Conservation (phyloP, 352 stramenopile species). For the Pythium myriotylum region DNA sequence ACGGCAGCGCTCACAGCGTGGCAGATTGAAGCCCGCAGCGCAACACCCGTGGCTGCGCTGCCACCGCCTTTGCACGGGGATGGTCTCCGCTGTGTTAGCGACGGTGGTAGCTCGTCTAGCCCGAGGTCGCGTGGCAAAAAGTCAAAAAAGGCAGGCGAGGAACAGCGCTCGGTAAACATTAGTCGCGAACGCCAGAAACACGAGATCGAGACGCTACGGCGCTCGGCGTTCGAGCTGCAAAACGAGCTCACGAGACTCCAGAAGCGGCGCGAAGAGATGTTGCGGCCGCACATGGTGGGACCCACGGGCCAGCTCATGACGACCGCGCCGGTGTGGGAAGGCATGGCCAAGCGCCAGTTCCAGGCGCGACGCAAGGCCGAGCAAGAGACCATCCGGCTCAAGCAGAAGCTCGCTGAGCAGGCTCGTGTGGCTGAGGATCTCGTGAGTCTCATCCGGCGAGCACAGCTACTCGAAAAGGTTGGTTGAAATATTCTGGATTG, state of each 20-base stretch:
- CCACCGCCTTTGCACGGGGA: too few species aligned
- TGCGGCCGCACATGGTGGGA: conserved; percentile 13
- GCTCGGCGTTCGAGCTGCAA: conserved; percentile 26
- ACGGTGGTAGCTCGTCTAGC: too few species aligned
- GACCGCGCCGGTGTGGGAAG: conserved; percentile 25
- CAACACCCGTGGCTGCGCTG: too few species aligned
- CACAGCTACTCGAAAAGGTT: not conserved
- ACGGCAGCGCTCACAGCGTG: too few species aligned
- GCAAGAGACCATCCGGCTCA: conserved; percentile 14
- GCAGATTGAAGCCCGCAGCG: too few species aligned
- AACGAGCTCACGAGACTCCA: conserved; percentile 30
- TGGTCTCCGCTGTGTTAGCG: too few species aligned
- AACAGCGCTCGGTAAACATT: conserved; percentile 13
- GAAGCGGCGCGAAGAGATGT: conserved; percentile 1
- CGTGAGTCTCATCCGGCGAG: conserved; percentile 7
- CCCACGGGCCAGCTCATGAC: conserved; percentile 5
- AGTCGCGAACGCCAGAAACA: conserved; percentile 30
- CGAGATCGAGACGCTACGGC: conserved; percentile 33
- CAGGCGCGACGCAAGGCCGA: conserved; percentile 21
- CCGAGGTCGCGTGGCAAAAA: too few species aligned
- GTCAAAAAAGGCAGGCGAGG: too few species aligned
- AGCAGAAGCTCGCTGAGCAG: conserved; percentile 3
- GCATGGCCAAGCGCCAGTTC: conserved; percentile 30
- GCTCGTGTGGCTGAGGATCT: conserved; percentile 9
- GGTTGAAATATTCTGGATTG: not conserved